A percentile compares a stretch with the other conserved stretches of the same genome.
Evolutionary conservation across 1,284 basidiomycete genomes (phyloP).

Genomic region (Irpex sp.): DNA sequence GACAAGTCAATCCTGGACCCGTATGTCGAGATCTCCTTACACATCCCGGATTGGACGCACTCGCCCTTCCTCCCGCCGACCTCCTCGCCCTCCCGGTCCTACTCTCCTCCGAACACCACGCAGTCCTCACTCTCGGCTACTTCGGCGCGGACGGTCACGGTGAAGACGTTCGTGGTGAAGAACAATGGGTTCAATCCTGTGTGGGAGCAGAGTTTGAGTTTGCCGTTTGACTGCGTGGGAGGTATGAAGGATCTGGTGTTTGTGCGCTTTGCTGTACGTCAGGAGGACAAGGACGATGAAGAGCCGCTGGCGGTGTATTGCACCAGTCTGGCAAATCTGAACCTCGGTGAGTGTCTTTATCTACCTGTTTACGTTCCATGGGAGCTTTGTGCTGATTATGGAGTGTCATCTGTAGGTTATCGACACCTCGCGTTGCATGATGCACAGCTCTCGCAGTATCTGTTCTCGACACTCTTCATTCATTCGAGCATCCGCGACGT

Average conservation of each 20-base stretch:
- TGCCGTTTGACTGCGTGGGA: slow-evolving; percentile 74
- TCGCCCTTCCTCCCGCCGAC: slow-evolving; percentile 28
- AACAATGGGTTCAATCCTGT: slow-evolving; percentile 90
- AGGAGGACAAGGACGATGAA: slow-evolving; percentile 57
- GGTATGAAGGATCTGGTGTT: slow-evolving; percentile 83
- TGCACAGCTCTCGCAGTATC: slow-evolving; percentile 73
- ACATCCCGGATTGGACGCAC: slow-evolving; percentile 70
- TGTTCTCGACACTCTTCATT: slow-evolving; percentile 89
- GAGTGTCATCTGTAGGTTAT: slow-evolving; percentile 52
- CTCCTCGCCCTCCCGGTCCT: slow-evolving; percentile 13
- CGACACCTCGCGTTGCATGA: slow-evolving; percentile 87
- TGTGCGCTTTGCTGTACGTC: slow-evolving; percentile 73
- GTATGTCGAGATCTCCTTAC: slow-evolving; percentile 75
- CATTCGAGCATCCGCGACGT: slow-evolving; percentile 45
- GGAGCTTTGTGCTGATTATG: neutral
- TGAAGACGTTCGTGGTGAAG: slow-evolving; percentile 61
- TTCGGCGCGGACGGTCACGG: slow-evolving; percentile 44
- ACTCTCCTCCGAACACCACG: slow-evolving; percentile 19
- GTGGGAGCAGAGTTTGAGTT: slow-evolving; percentile 73
- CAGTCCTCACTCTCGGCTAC: slow-evolving; percentile 27
- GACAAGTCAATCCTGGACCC: slow-evolving; percentile 67
- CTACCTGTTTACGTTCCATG: neutral
- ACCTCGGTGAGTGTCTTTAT: slow-evolving; percentile 53
- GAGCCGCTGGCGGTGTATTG: slow-evolving; percentile 74
- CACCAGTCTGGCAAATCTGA: slow-evolving; percentile 61